Conservation (phyloP, 2,329 filamentous ascomycete species). For the Stemphylium lycopersici region DNA sequence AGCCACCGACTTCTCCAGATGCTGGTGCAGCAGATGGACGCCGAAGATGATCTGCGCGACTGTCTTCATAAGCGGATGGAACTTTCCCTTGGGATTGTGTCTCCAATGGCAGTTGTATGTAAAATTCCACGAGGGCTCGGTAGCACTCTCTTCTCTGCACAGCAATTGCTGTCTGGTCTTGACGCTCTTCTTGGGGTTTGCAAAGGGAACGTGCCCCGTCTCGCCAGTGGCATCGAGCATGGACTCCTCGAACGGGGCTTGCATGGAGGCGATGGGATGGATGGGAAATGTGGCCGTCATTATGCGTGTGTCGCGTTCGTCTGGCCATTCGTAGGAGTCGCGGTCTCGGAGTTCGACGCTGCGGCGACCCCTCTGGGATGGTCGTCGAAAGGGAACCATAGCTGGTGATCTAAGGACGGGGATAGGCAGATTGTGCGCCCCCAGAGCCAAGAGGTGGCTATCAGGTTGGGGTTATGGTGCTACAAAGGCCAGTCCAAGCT, state of each 20-base stretch:
- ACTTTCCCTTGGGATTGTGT: slow-evolving; percentile 73
- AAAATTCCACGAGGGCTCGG: slow-evolving; percentile 70
- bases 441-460: slow-evolving; percentile 16
- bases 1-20: slow-evolving; percentile 84
- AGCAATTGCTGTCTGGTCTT: slow-evolving; percentile 48
- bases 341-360: slow-evolving; percentile 20
- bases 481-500: slow-evolving; percentile 24
- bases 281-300: slow-evolving; percentile 52
- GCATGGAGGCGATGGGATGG: slow-evolving; percentile 78
- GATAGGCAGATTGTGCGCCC: not conserved
- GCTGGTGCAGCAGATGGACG: slow-evolving; percentile 83
- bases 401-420: slow-evolving; percentile 11
- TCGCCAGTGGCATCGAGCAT: slow-evolving; percentile 69
- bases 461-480: slow-evolving; percentile 31
- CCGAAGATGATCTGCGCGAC: slow-evolving; percentile 93
- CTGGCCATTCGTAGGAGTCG: slow-evolving; percentile 41
- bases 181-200: slow-evolving; percentile 49
- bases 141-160: slow-evolving; percentile 68
- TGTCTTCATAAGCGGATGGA: slow-evolving; percentile 89
- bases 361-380: slow-evolving; percentile 28
- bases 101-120: slow-evolving; percentile 78
- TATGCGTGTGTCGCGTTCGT: slow-evolving; percentile 43
- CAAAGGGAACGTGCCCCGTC: slow-evolving; percentile 43
- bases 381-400: slow-evolving; percentile 34
- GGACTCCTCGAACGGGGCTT: slow-evolving; percentile 82